Evolutionary conservation across 805 yeast species (phyloP), one percentile per base, ranked within the genome.

Genomic region (Candida taoyuanica): DNA sequence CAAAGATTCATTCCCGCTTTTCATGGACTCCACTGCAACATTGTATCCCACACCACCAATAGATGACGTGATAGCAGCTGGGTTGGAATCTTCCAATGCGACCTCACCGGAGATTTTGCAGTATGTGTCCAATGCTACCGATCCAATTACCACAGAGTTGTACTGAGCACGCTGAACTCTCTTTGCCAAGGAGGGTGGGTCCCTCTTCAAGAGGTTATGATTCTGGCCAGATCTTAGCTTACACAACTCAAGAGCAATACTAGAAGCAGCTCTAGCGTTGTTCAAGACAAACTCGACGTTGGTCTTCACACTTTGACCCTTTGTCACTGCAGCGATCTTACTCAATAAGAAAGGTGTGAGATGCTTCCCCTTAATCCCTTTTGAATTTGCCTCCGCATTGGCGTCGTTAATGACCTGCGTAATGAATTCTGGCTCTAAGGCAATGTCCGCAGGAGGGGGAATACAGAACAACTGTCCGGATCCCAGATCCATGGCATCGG

Each of bases 21-120:
- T 71, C 15, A 59, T 52, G 3, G 82, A 66, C 0, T 93, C 91
- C n/a, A 73, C 52, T 0, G 85, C 78, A 13, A 87, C 78, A 50
- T 88, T 87, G 56, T 73, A 79, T 0, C 87, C 96, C 2, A 87
- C 95, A 1, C 96, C 96, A 1, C 96, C 96, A 7, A 85, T 56
- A 0, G 81, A 67, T 3, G 78, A 68, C 1, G 59, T 50, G 5
- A 75, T 68, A 0, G 50, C 54, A 0, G 93, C 88, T 0, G 93
- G 93, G 47, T 83, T 83, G 3, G 95, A 86, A 42, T 91, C 91
- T 11, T 63, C 59, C 49, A 70, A 50, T 5, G 55, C 48, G 20
- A 55, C 51, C 13, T 51, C 44, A 2, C 56, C 47, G 7, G 24
- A 21, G 5, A 81, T 51, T 12, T 68, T 67, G 46, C 85, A 75